phyloP scores from a whole-genome alignment of 2,329 filamentous ascomycete species.

The Aspergillus flavus region DNA sequence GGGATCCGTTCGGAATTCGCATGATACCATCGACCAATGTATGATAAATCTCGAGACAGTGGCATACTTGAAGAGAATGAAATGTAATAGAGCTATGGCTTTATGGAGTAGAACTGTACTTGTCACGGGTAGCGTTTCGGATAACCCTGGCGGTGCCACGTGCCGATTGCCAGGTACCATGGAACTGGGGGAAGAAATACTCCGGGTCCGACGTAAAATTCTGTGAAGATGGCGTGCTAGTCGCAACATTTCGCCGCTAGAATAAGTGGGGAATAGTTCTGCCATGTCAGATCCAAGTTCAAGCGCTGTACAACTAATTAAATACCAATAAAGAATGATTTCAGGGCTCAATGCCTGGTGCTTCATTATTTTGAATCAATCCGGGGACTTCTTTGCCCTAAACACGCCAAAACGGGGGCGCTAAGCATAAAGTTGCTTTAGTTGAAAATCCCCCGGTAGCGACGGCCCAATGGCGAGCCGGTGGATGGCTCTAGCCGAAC shows the following conservation, averaged over 20 bases:
- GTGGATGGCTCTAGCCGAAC: neutral
- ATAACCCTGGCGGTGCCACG: neutral
- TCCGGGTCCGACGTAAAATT: neutral
- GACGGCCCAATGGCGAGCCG: neutral
- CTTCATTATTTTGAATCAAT: neutral
- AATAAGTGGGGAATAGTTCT: neutral
- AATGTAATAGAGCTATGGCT: neutral
- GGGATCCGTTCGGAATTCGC: conserved; percentile 16
- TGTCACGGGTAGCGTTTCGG: neutral
- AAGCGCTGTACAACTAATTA: no score
- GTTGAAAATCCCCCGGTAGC: conserved; percentile 4
- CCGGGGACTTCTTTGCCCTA: conserved; percentile 1
- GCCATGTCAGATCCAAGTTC: neutral
- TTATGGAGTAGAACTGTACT: no score
- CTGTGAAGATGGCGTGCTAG: neutral
- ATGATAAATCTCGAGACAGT: conserved; percentile 3
- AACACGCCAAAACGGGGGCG: neutral
- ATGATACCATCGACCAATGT: conserved; percentile 29
- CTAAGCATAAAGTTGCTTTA: conserved; percentile 6
- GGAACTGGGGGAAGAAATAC: neutral
- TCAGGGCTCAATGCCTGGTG: no score
- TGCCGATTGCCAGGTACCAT: neutral
- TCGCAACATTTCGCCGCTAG: neutral
- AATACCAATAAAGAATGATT: neutral
- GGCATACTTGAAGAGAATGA: neutral